Percentiles rank a stretch among this genome's conserved stretches.
phyloP scores from a whole-genome alignment of 257 asterid genomes.

The Avicennia marina region DNA sequence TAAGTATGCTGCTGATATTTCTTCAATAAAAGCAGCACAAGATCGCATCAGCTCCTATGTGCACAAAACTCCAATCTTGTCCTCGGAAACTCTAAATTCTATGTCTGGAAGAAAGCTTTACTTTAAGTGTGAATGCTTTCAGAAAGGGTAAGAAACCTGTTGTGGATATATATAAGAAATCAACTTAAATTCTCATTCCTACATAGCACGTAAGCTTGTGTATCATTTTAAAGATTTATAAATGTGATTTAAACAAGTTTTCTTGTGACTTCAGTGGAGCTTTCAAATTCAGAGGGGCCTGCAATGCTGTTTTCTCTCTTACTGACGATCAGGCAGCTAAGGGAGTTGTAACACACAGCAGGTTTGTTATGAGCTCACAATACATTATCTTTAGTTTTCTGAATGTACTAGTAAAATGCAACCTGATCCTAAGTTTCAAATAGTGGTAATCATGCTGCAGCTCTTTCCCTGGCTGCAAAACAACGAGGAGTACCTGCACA shows the following conservation, averaged over 20 bases:
- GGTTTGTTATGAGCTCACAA: slow-evolving; percentile 32
- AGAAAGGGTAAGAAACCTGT: slow-evolving; percentile 73
- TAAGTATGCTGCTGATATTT: slow-evolving; percentile 74
- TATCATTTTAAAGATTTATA: background rate
- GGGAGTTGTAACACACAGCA: slow-evolving; percentile 95
- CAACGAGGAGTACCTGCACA: slow-evolving; percentile 84
- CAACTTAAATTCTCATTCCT: background rate
- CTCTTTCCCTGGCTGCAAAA: slow-evolving; percentile 93
- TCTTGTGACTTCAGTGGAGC: slow-evolving; percentile 58
- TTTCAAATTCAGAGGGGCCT: slow-evolving; percentile 91
- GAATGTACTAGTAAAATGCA: slow-evolving; percentile 13
- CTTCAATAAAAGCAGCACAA: slow-evolving; percentile 70
- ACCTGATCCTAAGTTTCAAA: slow-evolving; percentile 23
- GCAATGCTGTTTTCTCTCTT: slow-evolving; percentile 91
- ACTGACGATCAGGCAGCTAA: slow-evolving; percentile 65
- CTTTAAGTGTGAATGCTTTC: slow-evolving; percentile 91
- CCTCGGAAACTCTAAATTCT: slow-evolving; percentile 71
- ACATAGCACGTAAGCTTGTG: background rate
- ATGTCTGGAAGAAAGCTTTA: slow-evolving; percentile 63
- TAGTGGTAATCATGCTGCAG: slow-evolving; percentile 99
- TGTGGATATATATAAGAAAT: background rate
- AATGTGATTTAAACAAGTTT: background rate
- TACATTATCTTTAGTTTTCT: slow-evolving; percentile 5
- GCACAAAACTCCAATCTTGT: slow-evolving; percentile 68
- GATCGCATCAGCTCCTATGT: slow-evolving; percentile 45